Conservation (phyloP, 148 eudicot genomes). For the Polygonum maritimum region DNA sequence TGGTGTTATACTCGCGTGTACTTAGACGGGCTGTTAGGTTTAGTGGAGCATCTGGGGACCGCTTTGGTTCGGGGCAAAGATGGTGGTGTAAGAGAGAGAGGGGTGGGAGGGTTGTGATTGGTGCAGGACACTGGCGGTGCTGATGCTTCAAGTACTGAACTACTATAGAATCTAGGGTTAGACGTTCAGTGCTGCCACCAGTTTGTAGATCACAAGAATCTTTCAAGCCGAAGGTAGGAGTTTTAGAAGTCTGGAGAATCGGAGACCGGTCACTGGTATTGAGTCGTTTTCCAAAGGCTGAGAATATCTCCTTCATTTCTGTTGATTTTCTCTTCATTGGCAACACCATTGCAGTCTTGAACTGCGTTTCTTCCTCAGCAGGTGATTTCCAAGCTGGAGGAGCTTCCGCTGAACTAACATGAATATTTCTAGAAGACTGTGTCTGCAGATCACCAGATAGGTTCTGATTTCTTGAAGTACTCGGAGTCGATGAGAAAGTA, state of each 20-base stretch:
- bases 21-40: constrained; percentile 71
- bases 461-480: constrained; percentile 26
- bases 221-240: constrained; percentile 37
- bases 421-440: constrained; percentile 28
- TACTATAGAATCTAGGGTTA: constrained; percentile 78
- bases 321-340: constrained; percentile 70
- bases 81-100: constrained; percentile 90
- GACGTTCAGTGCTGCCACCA: constrained; percentile 40
- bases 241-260: constrained; percentile 42
- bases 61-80: constrained; percentile 80
- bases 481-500: constrained; percentile 27
- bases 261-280: constrained; percentile 64
- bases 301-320: constrained; percentile 44
- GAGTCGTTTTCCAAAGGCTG: constrained; percentile 42
- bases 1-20: constrained; percentile 73
- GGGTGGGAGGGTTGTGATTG: constrained; percentile 91
- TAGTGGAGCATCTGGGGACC: constrained; percentile 81
- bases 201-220: constrained; percentile 52
- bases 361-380: constrained; percentile 35
- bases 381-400: constrained; percentile 17
- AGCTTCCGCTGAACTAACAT: constrained; percentile 19
- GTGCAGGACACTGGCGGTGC: constrained; percentile 97
- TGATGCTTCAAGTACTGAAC: constrained; percentile 91
- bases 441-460: constrained; percentile 31
- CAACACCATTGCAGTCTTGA: constrained; percentile 58